Evolutionary conservation across 23 red algal species (phyloP).

Genomic region (Pyropia yezoensis): DNA sequence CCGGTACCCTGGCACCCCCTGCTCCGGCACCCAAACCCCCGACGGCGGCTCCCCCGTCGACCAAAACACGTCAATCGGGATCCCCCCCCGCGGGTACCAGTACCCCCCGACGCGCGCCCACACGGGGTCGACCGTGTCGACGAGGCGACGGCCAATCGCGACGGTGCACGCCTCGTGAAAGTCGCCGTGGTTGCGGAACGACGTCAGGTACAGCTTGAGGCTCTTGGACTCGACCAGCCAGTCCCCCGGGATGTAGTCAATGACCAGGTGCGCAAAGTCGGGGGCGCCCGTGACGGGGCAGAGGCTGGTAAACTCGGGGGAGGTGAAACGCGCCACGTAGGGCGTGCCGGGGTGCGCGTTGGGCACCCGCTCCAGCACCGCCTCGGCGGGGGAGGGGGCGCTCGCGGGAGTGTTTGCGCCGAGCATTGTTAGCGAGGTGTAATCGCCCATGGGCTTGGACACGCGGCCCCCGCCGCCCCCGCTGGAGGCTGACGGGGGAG

Average conservation of each 20-base stretch:
- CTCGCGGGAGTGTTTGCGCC: conserved; percentile 1
- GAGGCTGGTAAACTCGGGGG: conserved; percentile 95
- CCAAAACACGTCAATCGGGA: conserved; percentile 99
- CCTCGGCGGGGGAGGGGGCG: conserved; percentile 34
- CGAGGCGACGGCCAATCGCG: conserved; percentile 39
- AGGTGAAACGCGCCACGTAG: conserved; percentile 84
- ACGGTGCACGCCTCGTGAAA: conserved; percentile 99
- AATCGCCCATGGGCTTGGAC: no score
- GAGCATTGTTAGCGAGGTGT: background rate
- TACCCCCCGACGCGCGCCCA: conserved; percentile 95
- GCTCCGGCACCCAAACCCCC: conserved; percentile 87
- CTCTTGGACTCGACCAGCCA: conserved; percentile 95
- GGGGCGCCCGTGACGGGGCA: conserved; percentile 94
- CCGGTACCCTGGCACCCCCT: conserved; percentile 64
- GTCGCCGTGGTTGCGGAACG: conserved; percentile 95
- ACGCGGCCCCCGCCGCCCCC: no score
- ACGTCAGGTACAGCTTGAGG: conserved; percentile 88
- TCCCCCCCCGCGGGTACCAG: conserved; percentile 98
- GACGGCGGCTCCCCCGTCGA: conserved; percentile 57
- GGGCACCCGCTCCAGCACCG: conserved; percentile 72
- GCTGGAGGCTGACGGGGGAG: no score
- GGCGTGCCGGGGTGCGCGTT: conserved; percentile 41
- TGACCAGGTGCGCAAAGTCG: conserved; percentile 95
- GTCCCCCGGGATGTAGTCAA: conserved; percentile 84
- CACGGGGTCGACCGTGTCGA: conserved; percentile 31